Percentiles rank a stretch among this genome's conserved stretches.
phyloP scores from a whole-genome alignment of 2,329 filamentous ascomycete species.

The Pseudopyrenochaeta lycopersici region DNA sequence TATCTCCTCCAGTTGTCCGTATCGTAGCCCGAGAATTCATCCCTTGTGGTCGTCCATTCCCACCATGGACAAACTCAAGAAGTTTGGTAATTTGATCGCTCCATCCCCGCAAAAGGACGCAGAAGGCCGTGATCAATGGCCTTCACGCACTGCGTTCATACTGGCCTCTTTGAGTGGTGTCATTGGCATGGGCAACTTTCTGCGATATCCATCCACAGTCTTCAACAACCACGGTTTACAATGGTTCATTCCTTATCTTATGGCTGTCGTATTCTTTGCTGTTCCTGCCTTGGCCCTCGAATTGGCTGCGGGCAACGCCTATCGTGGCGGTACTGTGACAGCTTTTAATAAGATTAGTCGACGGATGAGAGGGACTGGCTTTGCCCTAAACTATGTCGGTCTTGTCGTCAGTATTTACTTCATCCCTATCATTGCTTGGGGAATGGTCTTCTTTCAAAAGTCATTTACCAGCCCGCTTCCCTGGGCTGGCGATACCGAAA shows the following conservation, averaged over 20 bases:
- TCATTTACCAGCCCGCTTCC: conserved; percentile 17
- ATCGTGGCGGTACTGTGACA: conserved; percentile 26
- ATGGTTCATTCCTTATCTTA: conserved; percentile 21
- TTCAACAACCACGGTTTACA: conserved; percentile 30
- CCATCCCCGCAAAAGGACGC: not conserved
- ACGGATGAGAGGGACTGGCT: conserved; percentile 20
- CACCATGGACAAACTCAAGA: not conserved
- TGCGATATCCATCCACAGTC: conserved; percentile 23
- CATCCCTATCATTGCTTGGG: conserved; percentile 4
- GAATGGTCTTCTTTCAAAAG: conserved; percentile 14
- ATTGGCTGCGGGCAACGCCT: conserved; percentile 24
- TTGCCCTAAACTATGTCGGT: conserved; percentile 3
- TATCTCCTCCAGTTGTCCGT: too few relatives aligned
- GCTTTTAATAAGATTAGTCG: conserved; percentile 28
- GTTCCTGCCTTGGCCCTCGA: conserved; percentile 25
- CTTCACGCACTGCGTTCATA: not conserved
- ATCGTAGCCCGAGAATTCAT: too few relatives aligned
- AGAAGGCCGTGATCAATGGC: not conserved
- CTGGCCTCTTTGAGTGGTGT: conserved; percentile 8
- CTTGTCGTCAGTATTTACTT: conserved; percentile 16
- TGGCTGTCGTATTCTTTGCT: conserved; percentile 24
- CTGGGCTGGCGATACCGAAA: conserved; percentile 11
- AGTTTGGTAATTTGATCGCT: not conserved
- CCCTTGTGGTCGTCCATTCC: not conserved
- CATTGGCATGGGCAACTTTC: conserved; percentile 23